Percentiles rank a stretch among this genome's conserved stretches.
Conservation (phyloP, 2,329 filamentous ascomycete species). For the Ceratocystiopsis sp. region DNA sequence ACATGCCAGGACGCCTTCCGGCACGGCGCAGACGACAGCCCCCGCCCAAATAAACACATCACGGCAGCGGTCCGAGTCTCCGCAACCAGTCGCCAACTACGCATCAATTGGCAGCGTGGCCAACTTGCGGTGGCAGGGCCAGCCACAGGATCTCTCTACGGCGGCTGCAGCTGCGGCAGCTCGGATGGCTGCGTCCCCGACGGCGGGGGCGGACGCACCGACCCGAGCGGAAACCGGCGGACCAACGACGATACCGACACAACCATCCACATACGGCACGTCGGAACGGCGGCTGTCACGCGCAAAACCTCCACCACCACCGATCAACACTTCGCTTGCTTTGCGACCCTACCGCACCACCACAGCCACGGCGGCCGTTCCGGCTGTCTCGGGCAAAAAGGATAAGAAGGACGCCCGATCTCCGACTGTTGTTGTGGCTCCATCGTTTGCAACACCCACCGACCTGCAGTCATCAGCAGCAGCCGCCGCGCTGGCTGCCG, state of each 20-base stretch:
- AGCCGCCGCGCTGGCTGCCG: constrained; percentile 26
- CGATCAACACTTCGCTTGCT: constrained; percentile 19
- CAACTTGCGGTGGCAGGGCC: neutral
- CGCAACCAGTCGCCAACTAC: no score
- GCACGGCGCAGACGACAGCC: no score
- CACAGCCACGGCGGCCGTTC: neutral
- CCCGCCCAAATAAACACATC: no score
- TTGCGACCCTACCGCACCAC: constrained; percentile 13
- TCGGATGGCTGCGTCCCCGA: no score
- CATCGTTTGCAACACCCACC: constrained; percentile 32
- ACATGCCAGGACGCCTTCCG: constrained; percentile 1
- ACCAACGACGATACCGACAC: no score
- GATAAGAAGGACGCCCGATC: neutral
- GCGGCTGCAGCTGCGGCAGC: constrained; percentile 10
- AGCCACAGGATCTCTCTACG: constrained; percentile 7
- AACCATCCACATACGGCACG: constrained; percentile 1
- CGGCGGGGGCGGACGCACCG: no score
- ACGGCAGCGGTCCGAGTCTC: no score
- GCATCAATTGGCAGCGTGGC: neutral
- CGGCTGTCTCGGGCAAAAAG: neutral
- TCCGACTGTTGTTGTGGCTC: constrained; percentile 14
- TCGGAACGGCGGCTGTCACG: constrained; percentile 14
- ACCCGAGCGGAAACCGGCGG: no score
- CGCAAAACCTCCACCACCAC: constrained; percentile 18
- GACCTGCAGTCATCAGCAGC: constrained; percentile 24